phyloP scores from a whole-genome alignment of 345 rosid species.

The Kandelia obovata region DNA sequence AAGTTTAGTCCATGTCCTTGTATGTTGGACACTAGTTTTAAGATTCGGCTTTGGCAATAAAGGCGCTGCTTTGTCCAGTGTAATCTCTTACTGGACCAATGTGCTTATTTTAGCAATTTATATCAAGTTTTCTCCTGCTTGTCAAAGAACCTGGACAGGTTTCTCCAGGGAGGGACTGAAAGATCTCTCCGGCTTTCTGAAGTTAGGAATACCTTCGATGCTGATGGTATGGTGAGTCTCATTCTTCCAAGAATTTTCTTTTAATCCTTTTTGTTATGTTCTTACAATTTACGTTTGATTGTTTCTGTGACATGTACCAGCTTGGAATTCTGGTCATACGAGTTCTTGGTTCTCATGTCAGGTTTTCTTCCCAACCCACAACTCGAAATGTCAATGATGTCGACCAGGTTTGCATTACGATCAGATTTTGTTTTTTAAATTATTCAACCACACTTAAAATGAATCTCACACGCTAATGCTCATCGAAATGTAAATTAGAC shows the following conservation, averaged over 20 bases:
- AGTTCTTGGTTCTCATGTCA: conserved; percentile 31
- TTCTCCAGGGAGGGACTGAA: conserved; percentile 24
- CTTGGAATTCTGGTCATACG: conserved; percentile 37
- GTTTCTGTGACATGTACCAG: conserved; percentile 17
- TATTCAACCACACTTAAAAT: too few species aligned
- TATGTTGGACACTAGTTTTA: conserved; percentile 26
- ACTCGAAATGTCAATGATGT: conserved; percentile 40
- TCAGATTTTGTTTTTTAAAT: too few species aligned
- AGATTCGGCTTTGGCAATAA: conserved; percentile 26
- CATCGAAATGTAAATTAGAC: too few species aligned
- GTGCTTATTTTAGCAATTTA: conserved; percentile 30
- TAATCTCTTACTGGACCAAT: conserved; percentile 37
- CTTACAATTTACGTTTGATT: too few species aligned
- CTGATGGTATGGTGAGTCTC: conserved; percentile 36
- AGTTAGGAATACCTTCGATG: conserved; percentile 33
- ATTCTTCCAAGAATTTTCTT: background rate
- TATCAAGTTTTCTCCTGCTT: conserved; percentile 29
- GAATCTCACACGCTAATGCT: too few species aligned
- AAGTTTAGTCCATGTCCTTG: conserved; percentile 30
- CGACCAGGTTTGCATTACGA: conserved; percentile 26
- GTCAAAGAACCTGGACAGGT: conserved; percentile 35
- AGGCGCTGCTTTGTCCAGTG: conserved; percentile 38
- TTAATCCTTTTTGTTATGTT: background rate
- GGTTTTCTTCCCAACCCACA: conserved; percentile 40
- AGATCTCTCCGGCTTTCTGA: conserved; percentile 25